Conservation (phyloP, 345 rosid genomes). For the Salix suchowensis region DNA sequence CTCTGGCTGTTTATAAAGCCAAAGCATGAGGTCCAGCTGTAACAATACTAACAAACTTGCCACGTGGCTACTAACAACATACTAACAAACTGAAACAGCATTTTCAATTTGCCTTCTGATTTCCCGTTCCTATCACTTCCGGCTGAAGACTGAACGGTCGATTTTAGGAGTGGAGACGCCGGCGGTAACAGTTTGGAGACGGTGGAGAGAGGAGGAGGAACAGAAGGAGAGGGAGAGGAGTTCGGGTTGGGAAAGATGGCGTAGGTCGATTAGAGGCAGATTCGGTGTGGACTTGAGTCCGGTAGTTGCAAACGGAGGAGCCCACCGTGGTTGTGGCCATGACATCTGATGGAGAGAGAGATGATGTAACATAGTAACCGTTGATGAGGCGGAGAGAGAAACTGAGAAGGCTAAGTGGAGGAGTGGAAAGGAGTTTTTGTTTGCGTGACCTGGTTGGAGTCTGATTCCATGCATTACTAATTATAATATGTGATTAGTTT, state of each 20-base stretch:
- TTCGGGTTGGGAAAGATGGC: neutral
- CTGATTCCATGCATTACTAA: too few relatives aligned
- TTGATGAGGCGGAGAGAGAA: neutral
- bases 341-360: slow-evolving; percentile 9
- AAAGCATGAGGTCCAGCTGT: too few relatives aligned
- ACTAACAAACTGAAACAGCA: too few relatives aligned
- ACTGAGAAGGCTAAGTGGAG: neutral
- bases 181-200: slow-evolving; percentile 26
- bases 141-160: slow-evolving; percentile 90
- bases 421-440: neutral
- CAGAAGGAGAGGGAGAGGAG: slow-evolving; percentile 46
- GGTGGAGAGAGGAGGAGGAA: slow-evolving; percentile 30
- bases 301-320: slow-evolving; percentile 16
- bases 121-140: too few relatives aligned
- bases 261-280: slow-evolving; percentile 54
- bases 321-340: slow-evolving; percentile 43
- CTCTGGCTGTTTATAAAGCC: too few relatives aligned
- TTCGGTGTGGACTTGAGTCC: slow-evolving; percentile 19
- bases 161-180: slow-evolving; percentile 61
- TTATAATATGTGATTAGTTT: too few relatives aligned
- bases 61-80: too few relatives aligned
- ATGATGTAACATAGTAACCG: neutral
- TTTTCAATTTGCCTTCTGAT: too few relatives aligned
- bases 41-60: too few relatives aligned
- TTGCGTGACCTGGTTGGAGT: neutral